These are phyloP conservation scores for Zoysia pacifica DNA, from an alignment of 176 grass and related monocot species.

Conservation along the genomic window DNA sequence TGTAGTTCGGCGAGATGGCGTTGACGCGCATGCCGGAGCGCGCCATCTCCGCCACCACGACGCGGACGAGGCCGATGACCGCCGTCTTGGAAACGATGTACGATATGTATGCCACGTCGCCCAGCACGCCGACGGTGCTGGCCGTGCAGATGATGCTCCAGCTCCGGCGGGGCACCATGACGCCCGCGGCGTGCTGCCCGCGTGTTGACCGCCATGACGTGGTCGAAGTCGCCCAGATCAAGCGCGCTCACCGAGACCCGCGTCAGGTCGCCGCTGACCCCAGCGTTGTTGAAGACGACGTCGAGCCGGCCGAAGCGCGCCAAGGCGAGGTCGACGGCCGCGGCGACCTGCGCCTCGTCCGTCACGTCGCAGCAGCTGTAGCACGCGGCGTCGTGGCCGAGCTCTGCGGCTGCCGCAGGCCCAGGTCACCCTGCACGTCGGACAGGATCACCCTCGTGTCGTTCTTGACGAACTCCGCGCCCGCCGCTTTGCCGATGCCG, in stretches of 20 bases:
- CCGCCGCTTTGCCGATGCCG: background rate
- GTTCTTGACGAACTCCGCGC: background rate
- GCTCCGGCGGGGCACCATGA: slow-evolving; percentile 43
- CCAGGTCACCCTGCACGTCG: slow-evolving; percentile 44
- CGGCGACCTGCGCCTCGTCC: slow-evolving; percentile 44
- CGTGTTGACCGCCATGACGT: slow-evolving; percentile 50
- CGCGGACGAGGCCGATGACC: background rate
- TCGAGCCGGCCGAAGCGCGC: slow-evolving; percentile 33
- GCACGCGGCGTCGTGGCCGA: slow-evolving; percentile 6
- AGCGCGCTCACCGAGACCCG: slow-evolving; percentile 5
- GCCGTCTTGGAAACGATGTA: slow-evolving; percentile 37
- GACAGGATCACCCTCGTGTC: background rate
- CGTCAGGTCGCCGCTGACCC: background rate
- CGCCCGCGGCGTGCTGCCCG: slow-evolving; percentile 67
- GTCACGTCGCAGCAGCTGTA: slow-evolving; percentile 46
- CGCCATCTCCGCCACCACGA: background rate
- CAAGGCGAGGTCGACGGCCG: slow-evolving; percentile 30
- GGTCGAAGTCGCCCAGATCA: slow-evolving; percentile 64
- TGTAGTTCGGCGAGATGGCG: slow-evolving; percentile 31
- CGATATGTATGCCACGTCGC: background rate
- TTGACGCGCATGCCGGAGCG: slow-evolving; percentile 29
- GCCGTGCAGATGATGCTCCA: slow-evolving; percentile 70
- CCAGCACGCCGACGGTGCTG: slow-evolving; percentile 42
- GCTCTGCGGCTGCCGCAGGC: slow-evolving; percentile 30
- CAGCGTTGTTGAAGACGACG: slow-evolving; percentile 51